Evolutionary conservation across 2,329 filamentous ascomycete genomes (phyloP), one percentile per base, ranked within the genome.

Genomic region (Apiospora saccharicola): DNA sequence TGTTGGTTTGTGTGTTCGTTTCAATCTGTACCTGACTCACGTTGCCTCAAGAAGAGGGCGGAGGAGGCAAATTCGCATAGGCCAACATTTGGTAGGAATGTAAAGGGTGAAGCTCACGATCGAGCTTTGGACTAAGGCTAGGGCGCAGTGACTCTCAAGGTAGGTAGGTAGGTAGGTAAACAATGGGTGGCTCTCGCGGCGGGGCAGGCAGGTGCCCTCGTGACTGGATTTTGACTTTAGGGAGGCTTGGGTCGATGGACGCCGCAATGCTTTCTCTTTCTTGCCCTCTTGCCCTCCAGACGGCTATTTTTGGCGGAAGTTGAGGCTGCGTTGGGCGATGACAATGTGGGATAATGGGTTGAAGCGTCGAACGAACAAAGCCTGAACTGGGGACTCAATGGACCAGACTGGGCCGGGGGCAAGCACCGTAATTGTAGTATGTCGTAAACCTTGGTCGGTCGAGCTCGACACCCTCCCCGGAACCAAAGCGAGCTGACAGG

Each of bases 31-130:
- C 79, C 80, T 81, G 53, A 68, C 70, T 82, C 80, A 79, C 78
- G 79, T 81, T 81, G 80, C 82, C 83, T 84, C 83, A 76, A 75
- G 74, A 74, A 78, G 82, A 84, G 83, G 82, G 82, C 82, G 81
- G 83, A 83, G 82, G 80, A 82, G 81, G 82, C 78, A 81, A 79
- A 76, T 75, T 79, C 74, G 79, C 78, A 77, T 77, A 70, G 75
- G 77, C 77, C 77, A 75, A 81, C 83, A 85, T 85, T 77, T 77
- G 77, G 80, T 74, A 73, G 71, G 71, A 68, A 47, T 46, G 67
- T 68, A n/a, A 68, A 47, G 30, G 67, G 67, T 47, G 44, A 68
- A 68, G 67, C 67, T 68, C 67, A 68, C 67, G 44, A 68, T 68
- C 14, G 67, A 68, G 67, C 67, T 64, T 64, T 41, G 57, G 57